Conservation (phyloP, 2,329 filamentous ascomycete species). For the Colletotrichum acutatum region DNA sequence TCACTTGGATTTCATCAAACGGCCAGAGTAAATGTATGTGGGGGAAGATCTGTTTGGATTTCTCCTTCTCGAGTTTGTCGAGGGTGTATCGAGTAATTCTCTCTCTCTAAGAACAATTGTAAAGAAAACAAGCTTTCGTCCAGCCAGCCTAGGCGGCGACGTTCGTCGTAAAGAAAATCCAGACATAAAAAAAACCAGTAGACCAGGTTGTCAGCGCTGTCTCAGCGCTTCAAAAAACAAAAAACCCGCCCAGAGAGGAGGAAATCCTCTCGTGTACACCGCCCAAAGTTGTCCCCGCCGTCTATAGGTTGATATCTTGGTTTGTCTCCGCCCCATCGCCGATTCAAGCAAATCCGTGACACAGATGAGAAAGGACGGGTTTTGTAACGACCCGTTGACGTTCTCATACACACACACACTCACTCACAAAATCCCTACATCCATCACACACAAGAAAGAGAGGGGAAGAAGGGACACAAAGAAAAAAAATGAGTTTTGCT, state of each 20-base stretch:
- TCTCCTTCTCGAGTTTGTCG: conserved; percentile 12
- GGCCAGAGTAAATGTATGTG: too few species aligned
- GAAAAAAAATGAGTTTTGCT: conserved; percentile 11
- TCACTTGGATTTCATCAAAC: not conserved
- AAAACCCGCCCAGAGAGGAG: not conserved
- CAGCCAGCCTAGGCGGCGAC: conserved; percentile 26
- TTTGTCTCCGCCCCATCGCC: not conserved
- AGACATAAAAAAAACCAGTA: conserved; percentile 21
- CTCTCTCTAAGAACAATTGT: conserved; percentile 7
- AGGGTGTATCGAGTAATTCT: conserved; percentile 10
- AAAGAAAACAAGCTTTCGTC: conserved; percentile 20
- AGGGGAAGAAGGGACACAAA: conserved; percentile 2
- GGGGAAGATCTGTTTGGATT: not conserved
- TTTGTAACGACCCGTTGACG: not conserved
- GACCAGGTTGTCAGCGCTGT: conserved; percentile 1
- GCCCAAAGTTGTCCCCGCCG: conserved; percentile 4
- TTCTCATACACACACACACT: conserved; percentile 13
- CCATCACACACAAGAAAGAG: not conserved
- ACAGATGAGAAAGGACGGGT: conserved; percentile 12
- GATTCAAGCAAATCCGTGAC: conserved; percentile 15
- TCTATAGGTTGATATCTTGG: conserved; percentile 32
- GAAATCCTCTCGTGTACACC: conserved; percentile 11
- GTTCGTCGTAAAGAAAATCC: not conserved
- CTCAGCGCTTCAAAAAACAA: not conserved
- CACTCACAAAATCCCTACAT: not conserved